A percentile compares a stretch with the other conserved stretches of the same genome.
phyloP scores from a whole-genome alignment of 768 basidiomycete genomes.

The Inosperma sp. region DNA sequence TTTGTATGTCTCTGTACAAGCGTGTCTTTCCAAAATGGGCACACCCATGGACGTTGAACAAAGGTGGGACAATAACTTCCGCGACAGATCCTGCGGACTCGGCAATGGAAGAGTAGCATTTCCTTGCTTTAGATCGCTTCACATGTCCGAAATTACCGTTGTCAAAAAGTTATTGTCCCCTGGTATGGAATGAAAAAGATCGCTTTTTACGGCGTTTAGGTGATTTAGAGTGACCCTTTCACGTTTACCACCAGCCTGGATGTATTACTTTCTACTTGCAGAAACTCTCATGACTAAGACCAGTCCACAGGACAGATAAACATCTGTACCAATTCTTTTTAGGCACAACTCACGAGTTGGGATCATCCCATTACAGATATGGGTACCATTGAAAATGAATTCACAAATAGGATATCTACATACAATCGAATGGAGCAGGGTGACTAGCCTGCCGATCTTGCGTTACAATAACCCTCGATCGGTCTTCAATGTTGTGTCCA shows the following conservation, averaged over 20 bases:
- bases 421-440: no score
- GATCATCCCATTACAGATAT: background rate
- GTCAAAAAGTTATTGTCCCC: background rate
- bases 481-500: no score
- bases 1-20: constrained; percentile 95
- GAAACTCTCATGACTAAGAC: background rate
- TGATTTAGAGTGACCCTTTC: no score
- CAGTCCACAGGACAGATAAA: no score
- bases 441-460: no score
- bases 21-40: constrained; percentile 90
- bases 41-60: constrained; percentile 39
- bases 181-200: background rate
- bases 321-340: no score
- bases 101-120: constrained; percentile 39
- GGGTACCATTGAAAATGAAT: background rate
- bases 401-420: background rate
- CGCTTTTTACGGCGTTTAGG: background rate
- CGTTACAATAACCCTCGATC: no score
- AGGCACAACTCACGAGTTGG: no score
- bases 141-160: background rate
- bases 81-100: constrained; percentile 15
- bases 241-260: no score
- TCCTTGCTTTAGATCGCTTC: background rate
- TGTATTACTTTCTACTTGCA: background rate
- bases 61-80: background rate